Base-by-base conservation (phyloP, 768 basidiomycete genomes). In the Tylopilus plumbeoviolaceoides region DNA sequence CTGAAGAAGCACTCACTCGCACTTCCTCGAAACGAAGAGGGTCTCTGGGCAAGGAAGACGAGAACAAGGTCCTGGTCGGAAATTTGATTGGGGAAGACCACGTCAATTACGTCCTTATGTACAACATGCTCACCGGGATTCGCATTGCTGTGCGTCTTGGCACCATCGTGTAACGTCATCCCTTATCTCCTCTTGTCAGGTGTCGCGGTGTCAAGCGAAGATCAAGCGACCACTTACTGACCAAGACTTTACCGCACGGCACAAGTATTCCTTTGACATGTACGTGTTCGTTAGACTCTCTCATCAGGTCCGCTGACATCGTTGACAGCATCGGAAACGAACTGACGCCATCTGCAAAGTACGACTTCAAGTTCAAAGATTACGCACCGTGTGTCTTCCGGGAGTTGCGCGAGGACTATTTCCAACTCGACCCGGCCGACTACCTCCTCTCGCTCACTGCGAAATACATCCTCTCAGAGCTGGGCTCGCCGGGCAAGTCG, bases 331-430 rank as follows among this genome's bases (percentile, higher is more conserved):
- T 97, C 63, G 97, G 97, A 20, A 98, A 99, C 70, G 97, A 99
- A 72, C 78, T 99, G 23, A 98, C 97, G 12, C 97, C 97, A 0
- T 97, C 94, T 0, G 95, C 95, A 5, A 89, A 87, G 73, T 99
- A 99, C 73, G 97, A 98, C 70, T 98, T 98, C 80, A 99, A 99
- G 72, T 98, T 98, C 79, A 98, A 98, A 70, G 95, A 99, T 68
- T 99, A 98, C 69, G 94, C 95, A 0, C 95, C 97, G 0, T 97
- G 90, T 88, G 91, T 98, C 4, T 99, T 99, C 72, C 90, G 95
- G 25, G 89, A 92, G 50, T 76, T 99, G 14, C 87, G 97, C 28
- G 95, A 98, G 72, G 89, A 94, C 59, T 79, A 87, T 68, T 98
- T 99, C 73, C 86, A 90, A 58, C 82, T 99, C 43, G 97, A 98